Base-by-base conservation (phyloP, 202 grass and related monocot species). In the Brachypodium distachyon region DNA sequence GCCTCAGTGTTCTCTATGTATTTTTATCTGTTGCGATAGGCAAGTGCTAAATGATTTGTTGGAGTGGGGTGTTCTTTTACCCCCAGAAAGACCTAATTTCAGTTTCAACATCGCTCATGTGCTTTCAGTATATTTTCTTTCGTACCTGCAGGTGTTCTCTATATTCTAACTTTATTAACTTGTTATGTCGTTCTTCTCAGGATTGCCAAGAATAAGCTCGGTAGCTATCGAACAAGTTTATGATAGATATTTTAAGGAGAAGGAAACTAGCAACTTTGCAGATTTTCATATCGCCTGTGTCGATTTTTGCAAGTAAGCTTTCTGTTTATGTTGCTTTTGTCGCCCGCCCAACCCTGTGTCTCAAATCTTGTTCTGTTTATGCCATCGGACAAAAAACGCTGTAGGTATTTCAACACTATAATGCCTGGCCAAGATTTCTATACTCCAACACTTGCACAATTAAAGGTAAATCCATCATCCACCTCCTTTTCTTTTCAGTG, bases 351-450 rank as follows among this genome's bases (percentile, higher is more conserved):
- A 32, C 58, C 14, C 5, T 59, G 0, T 16, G 8, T 7, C 26
- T 18, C 21, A 48, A 36, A 14, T 76, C 46, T 50, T 13, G 1
- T 69, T 78, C 47, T 28, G 0, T 12, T 14, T 1, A 12, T 52
- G 42, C 42, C 41, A 32, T 72, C 21, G 61, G 61, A 77, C 72
- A 0, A 26, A 25, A 46, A 77, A 33, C 28, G 3, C 34, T 85
- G 47, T 79, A 97, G 91, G 42, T 68, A 86, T 63, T 61, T 94
- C n/a, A 97, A 97, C 71, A 72, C 58, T 13, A 3, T 84, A 18
- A 22, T 94, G 79, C 94, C 94, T 1, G 94, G 94, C 28, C 90
- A 90, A 68, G 86, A 97, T 90, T 97, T 81, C 3, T 9, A 54
- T 33, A 66, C 80, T 36, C 81, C 86, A 63, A 0, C 46, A 39